Percentiles rank a stretch among this genome's conserved stretches.
phyloP scores from a whole-genome alignment of 2,329 filamentous ascomycete species.

The Ceratocystis eucalypticola region DNA sequence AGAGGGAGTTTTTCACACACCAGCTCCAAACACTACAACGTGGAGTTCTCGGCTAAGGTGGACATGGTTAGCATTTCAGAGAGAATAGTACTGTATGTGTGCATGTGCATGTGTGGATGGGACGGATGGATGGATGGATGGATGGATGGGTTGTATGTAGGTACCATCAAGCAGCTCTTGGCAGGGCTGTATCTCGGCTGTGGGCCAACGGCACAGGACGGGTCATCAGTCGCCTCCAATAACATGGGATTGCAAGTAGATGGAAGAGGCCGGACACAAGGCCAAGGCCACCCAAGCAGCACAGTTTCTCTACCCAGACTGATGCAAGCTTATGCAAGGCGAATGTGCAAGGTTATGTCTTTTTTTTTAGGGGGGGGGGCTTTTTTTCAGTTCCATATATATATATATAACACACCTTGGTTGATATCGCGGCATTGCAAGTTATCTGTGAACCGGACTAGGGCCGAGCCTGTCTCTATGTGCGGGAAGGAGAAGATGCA shows the following conservation, averaged over 20 bases:
- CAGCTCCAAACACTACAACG: conserved; percentile 69
- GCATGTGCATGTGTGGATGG: neutral
- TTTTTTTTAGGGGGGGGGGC: neutral
- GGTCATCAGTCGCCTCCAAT: neutral
- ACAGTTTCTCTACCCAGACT: too few relatives aligned
- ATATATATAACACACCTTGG: conserved; percentile 19
- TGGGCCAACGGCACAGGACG: neutral
- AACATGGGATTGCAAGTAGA: too few relatives aligned
- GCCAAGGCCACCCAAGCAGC: neutral
- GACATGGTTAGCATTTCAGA: conserved; percentile 3
- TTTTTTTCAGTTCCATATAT: neutral
- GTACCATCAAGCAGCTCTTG: neutral
- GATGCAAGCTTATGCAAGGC: neutral
- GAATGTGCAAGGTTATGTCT: neutral
- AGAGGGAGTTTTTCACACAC: conserved; percentile 32
- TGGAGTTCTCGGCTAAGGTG: conserved; percentile 57
- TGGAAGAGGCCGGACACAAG: neutral
- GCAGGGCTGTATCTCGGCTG: neutral
- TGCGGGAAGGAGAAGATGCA: neutral
- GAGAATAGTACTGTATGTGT: neutral
- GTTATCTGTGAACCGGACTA: conserved; percentile 4
- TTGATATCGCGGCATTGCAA: conserved; percentile 20
- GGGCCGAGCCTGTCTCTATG: neutral
- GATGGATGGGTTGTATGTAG: neutral
- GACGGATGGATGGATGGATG: neutral